phyloP scores from a whole-genome alignment of 2,329 filamentous ascomycete genomes.

The Diaporthe eres region DNA sequence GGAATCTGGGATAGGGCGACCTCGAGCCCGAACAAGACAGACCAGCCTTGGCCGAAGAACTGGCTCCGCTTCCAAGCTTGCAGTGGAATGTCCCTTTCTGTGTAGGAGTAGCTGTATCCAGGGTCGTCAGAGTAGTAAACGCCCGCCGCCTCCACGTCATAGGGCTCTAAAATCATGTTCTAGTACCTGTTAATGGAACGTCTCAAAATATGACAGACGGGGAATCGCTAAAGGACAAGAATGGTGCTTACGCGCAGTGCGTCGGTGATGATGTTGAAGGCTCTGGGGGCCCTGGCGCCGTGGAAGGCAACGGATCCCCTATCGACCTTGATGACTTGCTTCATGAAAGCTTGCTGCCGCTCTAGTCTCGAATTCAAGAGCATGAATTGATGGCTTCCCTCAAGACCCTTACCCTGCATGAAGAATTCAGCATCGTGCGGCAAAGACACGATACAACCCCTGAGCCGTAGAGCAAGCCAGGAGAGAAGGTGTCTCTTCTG shows the following conservation, averaged over 20 bases:
- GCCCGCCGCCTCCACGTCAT: not conserved
- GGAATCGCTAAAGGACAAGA: too few relatives aligned
- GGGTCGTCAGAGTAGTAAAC: conserved; percentile 2
- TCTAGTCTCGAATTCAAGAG: conserved; percentile 5
- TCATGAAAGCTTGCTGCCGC: not conserved
- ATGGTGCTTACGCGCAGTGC: not conserved
- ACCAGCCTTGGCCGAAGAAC: not conserved
- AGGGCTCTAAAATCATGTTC: not conserved
- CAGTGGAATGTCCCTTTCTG: not conserved
- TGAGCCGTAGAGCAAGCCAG: not conserved
- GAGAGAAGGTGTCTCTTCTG: not conserved
- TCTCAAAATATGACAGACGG: too few relatives aligned
- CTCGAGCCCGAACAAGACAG: conserved; percentile 18
- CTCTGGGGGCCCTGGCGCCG: conserved; percentile 1
- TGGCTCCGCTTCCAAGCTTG: not conserved
- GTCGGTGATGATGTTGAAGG: conserved; percentile 26
- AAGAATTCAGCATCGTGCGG: not conserved
- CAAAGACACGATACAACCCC: conserved; percentile 3
- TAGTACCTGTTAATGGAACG: too few relatives aligned
- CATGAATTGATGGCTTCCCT: conserved; percentile 5
- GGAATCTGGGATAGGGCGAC: not conserved
- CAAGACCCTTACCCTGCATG: not conserved
- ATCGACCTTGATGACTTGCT: not conserved
- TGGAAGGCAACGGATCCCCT: conserved; percentile 3
- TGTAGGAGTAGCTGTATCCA: not conserved